Evolutionary conservation across 371 early-diverging fungal genomes (phyloP), one percentile per base, ranked within the genome.

Genomic region (Apophysomyces trapeziformis): DNA sequence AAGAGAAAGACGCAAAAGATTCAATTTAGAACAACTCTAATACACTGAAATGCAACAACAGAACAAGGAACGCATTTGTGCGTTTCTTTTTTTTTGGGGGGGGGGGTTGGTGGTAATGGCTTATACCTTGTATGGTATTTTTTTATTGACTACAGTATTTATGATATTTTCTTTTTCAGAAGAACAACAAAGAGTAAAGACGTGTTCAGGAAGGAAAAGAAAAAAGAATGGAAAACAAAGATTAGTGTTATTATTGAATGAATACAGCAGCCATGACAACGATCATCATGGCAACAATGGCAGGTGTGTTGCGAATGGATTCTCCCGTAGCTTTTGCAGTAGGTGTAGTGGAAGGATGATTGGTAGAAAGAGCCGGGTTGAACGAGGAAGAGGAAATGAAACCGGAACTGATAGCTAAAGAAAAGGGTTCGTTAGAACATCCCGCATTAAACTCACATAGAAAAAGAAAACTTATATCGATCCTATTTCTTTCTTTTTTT

Each of bases 251-350:
- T 9, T 50, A 50, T n/a, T 50, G 54, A 32, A 50, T 50, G 21
- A 50, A 21, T 21, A 50, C 54, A 21, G 54, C 54, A 11, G 21
- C 54, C 54, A 50, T 50, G 54, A 50, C 54, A 50, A 50, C 54
- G 16, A 50, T 50, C 54, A 50, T 50, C 54, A 50, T 50, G 54
- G 54, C 54, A 21, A 50, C 54, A 11, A 50, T 50, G 2, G 54
- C 9, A 21, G 54, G 54, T 21, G 54, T 50, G 54, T 50, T n/a
- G 9, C 54, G 54, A 11, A 50, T 21, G 7, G 54, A 50, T 21
- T 50, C 54, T 50, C 21, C 54, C 5, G 54, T 50, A 11, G 54
- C 54, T 18, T 26, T n/a, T 21, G 54, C 18, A 21, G 32, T 26
- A 50, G 54, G 21, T 26, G 32, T 26, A 26, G 32, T 26, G 32